Evolutionary conservation across 2,329 filamentous ascomycete genomes (phyloP).

Genomic region (Acephala macrosclerotiorum): DNA sequence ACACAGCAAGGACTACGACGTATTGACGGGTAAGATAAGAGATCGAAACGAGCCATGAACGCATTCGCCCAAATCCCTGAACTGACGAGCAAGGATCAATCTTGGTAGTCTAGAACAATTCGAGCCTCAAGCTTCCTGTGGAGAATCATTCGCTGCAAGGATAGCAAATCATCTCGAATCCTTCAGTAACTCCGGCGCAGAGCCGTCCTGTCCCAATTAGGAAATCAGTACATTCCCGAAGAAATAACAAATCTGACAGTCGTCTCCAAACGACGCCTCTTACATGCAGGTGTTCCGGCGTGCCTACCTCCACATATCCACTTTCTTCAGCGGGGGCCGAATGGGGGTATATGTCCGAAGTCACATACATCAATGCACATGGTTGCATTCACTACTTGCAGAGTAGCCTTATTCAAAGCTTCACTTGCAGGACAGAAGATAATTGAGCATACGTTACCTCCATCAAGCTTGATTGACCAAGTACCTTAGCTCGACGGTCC

Average conservation of each 20-base stretch:
- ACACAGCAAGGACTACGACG: no score
- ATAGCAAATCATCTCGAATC: neutral
- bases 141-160: neutral
- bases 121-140: neutral
- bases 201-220: neutral
- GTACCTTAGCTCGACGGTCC: neutral
- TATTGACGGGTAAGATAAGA: constrained; percentile 4
- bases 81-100: neutral
- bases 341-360: neutral
- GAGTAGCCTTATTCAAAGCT: neutral
- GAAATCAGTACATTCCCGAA: neutral
- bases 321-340: neutral
- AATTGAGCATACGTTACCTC: constrained; percentile 2
- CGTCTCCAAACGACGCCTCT: neutral
- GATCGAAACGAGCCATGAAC: neutral
- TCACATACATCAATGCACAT: neutral
- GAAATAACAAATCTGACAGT: neutral
- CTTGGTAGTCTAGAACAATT: neutral
- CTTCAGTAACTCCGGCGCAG: no score
- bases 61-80: neutral
- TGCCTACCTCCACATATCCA: neutral
- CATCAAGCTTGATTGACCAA: neutral
- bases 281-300: neutral
- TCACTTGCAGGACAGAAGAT: neutral
- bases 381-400: neutral